Base-by-base conservation (phyloP, 2,329 filamentous ascomycete genomes). In the Pseudogymnoascus sp. region DNA sequence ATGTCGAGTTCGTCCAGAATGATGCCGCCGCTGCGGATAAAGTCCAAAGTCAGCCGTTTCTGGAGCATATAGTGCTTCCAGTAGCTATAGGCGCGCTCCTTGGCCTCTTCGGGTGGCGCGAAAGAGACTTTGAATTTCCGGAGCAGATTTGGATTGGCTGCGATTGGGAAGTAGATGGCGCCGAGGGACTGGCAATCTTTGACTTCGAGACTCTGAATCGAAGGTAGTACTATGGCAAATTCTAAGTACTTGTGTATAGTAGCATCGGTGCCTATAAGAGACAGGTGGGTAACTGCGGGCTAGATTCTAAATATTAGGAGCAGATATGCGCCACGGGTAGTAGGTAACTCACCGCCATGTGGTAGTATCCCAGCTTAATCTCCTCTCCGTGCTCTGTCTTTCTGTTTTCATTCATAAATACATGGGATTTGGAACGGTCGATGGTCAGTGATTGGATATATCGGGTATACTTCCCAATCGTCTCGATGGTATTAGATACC, bases 251-350 rank as follows among this genome's bases (percentile, higher is more conserved):
- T 21, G 47, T 54, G 47, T 4, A 21, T 54, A 8, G 47, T 33
- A 21, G 47, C 47, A 29, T 54, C 47, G 15, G 47, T 54, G n/a
- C n/a, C n/a, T 54, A 54, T 33, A 33, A 54, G 47, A 35, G n/a
- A 17, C 15, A 54, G 15, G 9, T 33, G n/a, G n/a, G 29, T 17
- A 33, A 54, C 29, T n/a, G 9, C 29, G 35, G 7, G 21, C 47
- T 54, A 33, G n/a, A 31, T 54, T 33, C 5, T 4, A n/a, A 21
- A 54, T 35, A 26, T 54, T 21, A 54, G 47, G 1, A 17, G n/a
- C 5, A 15, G n/a, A 35, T 54, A 33, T 17, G 9, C 9, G 13
- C 15, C 5, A 21, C n/a, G 15, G 15, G 21, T 35, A 1, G 35
- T 21, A 10, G 5, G 3, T 21, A 33, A 54, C 47, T 35, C 5